These are phyloP conservation scores for Populus euphratica DNA, from an alignment of 345 rosid genomes.

Conservation along the genomic window DNA sequence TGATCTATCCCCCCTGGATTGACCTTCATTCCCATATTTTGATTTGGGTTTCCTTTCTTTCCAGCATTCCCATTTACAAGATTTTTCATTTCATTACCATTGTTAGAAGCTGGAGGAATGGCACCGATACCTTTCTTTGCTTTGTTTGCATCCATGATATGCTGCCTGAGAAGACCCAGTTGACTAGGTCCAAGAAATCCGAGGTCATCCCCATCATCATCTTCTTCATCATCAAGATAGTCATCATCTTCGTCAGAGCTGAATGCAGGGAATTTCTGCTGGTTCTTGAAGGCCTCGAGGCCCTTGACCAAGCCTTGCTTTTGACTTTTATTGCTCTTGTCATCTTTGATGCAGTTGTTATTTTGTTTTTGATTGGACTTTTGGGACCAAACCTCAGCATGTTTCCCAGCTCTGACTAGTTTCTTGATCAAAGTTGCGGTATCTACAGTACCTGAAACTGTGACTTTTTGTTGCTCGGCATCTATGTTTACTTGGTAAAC, in stretches of 20 bases:
- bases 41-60: slow-evolving; percentile 57
- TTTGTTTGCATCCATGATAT: slow-evolving; percentile 32
- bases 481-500: slow-evolving; percentile 68
- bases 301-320: slow-evolving; percentile 45
- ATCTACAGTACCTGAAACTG: slow-evolving; percentile 65
- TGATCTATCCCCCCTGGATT: slow-evolving; percentile 40
- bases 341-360: slow-evolving; percentile 32
- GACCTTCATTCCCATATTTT: slow-evolving; percentile 34
- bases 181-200: slow-evolving; percentile 30
- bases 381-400: slow-evolving; percentile 72
- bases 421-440: slow-evolving; percentile 65
- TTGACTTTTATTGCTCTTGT: slow-evolving; percentile 41
- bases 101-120: slow-evolving; percentile 13
- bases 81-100: slow-evolving; percentile 33
- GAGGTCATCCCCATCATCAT: slow-evolving; percentile 33
- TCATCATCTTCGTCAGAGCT: slow-evolving; percentile 47
- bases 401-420: slow-evolving; percentile 61
- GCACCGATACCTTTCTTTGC: slow-evolving; percentile 43
- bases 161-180: slow-evolving; percentile 38
- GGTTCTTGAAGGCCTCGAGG: slow-evolving; percentile 45
- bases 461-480: slow-evolving; percentile 71
- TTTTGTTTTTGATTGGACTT: slow-evolving; percentile 45
- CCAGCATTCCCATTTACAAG: slow-evolving; percentile 35
- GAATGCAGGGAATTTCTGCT: slow-evolving; percentile 34
- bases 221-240: slow-evolving; percentile 31